Evolutionary conservation across 257 asterid species (phyloP).

Genomic region (Ophiorrhiza pumila): DNA sequence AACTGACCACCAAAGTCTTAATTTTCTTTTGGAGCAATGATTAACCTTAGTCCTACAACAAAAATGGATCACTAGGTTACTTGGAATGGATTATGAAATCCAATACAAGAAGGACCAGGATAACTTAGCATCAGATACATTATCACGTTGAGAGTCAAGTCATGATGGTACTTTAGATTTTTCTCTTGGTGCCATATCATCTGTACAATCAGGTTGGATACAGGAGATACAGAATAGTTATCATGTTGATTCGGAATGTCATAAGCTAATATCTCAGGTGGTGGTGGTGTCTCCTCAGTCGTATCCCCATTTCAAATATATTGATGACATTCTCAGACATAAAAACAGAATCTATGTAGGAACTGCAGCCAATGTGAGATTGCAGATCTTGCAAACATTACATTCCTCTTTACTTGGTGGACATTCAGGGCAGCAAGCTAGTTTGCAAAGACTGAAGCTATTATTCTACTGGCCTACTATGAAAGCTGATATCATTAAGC

Average conservation of each 20-base stretch:
- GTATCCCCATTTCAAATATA: too few relatives aligned
- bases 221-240: not conserved
- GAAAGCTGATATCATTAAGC: not conserved
- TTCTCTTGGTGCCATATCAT: too few relatives aligned
- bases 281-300: not conserved
- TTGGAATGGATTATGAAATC: not conserved
- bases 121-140: not conserved
- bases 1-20: not conserved
- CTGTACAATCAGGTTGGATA: too few relatives aligned
- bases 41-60: not conserved
- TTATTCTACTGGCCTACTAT: not conserved
- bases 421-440: too few relatives aligned
- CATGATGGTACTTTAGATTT: too few relatives aligned
- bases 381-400: not conserved
- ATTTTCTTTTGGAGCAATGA: not conserved
- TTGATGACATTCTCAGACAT: not conserved
- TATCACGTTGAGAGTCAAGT: too few relatives aligned
- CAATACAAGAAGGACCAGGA: conserved; percentile 3
- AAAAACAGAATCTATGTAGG: not conserved
- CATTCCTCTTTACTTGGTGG: too few relatives aligned
- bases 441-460: too few relatives aligned
- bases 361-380: not conserved
- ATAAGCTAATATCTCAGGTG: not conserved
- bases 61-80: not conserved
- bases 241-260: not conserved